phyloP scores from a whole-genome alignment of 164 flowering plant genomes.

The Sextonia rubra region DNA sequence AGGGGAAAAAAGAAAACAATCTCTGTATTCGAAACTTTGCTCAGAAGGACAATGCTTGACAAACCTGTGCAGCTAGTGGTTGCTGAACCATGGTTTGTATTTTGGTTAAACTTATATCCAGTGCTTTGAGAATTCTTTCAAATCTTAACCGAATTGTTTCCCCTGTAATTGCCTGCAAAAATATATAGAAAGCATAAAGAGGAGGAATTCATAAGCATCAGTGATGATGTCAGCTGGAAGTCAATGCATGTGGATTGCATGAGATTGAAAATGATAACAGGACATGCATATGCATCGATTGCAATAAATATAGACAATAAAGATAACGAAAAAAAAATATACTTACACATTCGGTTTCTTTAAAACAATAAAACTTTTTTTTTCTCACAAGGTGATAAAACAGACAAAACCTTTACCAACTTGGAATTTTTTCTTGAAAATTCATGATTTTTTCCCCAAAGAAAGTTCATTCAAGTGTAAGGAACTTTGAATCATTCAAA shows the following conservation, averaged over 20 bases:
- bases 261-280: not conserved
- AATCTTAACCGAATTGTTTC: conserved; percentile 44
- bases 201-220: not conserved
- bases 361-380: no score
- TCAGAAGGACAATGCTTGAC: conserved; percentile 13
- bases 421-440: no score
- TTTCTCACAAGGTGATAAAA: no score
- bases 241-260: not conserved
- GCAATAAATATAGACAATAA: not conserved
- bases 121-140: conserved; percentile 36
- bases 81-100: conserved; percentile 70
- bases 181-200: not conserved
- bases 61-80: conserved; percentile 59
- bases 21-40: not conserved
- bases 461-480: no score
- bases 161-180: conserved; percentile 65
- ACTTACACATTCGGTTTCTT: no score
- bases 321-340: not conserved
- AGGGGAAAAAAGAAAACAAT: not conserved
- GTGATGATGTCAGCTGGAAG: not conserved
- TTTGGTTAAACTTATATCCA: conserved; percentile 51
- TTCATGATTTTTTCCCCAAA: no score
- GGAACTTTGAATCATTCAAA: no score
- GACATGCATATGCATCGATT: not conserved
- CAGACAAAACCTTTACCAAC: no score